A percentile compares a stretch with the other conserved stretches of the same genome.
These are phyloP conservation scores for Sungouiella thailandica DNA, from an alignment of 805 yeast genomes.

Conservation along the genomic window DNA sequence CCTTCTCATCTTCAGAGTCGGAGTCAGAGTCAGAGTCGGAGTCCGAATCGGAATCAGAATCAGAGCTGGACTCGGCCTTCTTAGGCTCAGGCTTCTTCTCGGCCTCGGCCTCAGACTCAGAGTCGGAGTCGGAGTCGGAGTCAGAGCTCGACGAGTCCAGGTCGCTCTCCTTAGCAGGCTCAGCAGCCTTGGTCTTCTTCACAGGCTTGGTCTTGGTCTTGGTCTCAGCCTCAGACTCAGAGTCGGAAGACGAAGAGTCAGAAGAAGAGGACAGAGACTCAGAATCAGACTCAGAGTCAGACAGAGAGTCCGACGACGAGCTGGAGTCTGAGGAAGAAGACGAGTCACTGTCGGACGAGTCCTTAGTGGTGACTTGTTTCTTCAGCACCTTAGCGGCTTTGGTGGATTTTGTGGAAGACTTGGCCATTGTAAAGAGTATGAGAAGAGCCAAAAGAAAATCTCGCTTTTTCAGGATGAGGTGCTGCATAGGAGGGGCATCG, in stretches of 20 bases:
- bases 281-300: conserved; percentile 3
- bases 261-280: conserved; percentile 4
- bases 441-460: conserved; percentile 1
- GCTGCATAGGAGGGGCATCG: conserved; percentile 2
- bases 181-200: conserved; percentile 18
- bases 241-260: conserved; percentile 7
- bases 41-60: conserved; percentile 17
- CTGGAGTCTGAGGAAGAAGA: conserved; percentile 5
- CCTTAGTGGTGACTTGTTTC: conserved; percentile 4
- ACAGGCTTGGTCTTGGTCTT: conserved; percentile 18
- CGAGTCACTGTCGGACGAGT: conserved; percentile 3
- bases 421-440: conserved; percentile 31
- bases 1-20: conserved; percentile 21
- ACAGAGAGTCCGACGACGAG: background rate
- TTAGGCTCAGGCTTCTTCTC: conserved; percentile 17
- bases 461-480: conserved; percentile 4
- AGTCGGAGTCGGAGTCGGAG: conserved; percentile 17
- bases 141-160: conserved; percentile 5
- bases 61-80: conserved; percentile 3
- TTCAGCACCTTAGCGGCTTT: conserved; percentile 9
- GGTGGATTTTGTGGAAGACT: conserved; percentile 26
- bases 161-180: conserved; percentile 18
- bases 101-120: conserved; percentile 15
- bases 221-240: conserved; percentile 10
- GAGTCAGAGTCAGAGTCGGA: conserved; percentile 33